Evolutionary conservation across 306 rosid genomes (phyloP), one percentile per base, ranked within the genome.

Genomic region (Delonix regia): DNA sequence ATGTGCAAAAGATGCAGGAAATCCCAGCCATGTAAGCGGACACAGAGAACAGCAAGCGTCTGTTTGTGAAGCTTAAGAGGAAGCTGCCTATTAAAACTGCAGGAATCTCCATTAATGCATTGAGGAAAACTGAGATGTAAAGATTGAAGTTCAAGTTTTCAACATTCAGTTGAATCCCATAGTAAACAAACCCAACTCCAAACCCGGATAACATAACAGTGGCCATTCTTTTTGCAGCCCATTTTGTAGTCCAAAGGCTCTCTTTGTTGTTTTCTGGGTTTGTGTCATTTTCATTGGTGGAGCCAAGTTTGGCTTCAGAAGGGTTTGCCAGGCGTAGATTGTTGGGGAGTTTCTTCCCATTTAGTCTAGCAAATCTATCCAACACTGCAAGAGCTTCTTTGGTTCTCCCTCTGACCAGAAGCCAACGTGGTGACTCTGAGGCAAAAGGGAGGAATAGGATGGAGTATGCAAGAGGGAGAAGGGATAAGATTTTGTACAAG

Each of bases 121-220:
- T 78, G 10, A 83, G 30, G n/a, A 74, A 49, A 1, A 78, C 77
- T 41, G 83, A 59, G 21, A 51, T 14, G 39, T 78, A 78, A 15
- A 78, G 78, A 25, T 72, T 52, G 71, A 78, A 78, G 69, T 73
- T 78, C 74, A 78, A 52, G 53, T 78, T 83, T 34, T 78, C 80
- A 4, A 83, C 74, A n/a, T 79, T 79, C 1, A 83, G 81, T 79
- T 83, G 81, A 69, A 83, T 48, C 49, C 86, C 86, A 60, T 74
- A 69, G 83, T 83, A 83, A 51, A 83, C 86, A 74, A 74, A 83
- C 6, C 86, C 86, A 83, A 69, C 78, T 60, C 86, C 86, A 78
- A 83, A 74, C 2, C 83, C 83, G 69, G 78, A 33, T 27, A 51
- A 18, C 83, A 83, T 83, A 16, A 74, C 77, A 67, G 34, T 59